Evolutionary conservation across 257 asterid genomes (phyloP), one percentile per base, ranked within the genome.

Genomic region (Salvia splendens): DNA sequence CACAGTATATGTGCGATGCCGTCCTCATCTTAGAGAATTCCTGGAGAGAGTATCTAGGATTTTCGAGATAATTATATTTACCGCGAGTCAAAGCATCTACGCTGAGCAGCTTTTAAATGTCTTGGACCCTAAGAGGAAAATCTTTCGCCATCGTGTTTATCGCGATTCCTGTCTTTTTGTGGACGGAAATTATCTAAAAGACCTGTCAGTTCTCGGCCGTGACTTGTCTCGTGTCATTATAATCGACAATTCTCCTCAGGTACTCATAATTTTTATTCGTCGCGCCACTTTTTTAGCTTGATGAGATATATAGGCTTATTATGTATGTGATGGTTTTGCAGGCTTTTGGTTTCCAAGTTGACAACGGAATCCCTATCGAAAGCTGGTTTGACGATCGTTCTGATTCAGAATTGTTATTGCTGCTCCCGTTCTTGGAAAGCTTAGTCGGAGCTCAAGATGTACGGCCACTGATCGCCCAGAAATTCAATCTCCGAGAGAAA

Each of bases 291-390:
- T 24, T 24, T 24, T 24, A 24, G 30, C 30, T 24, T 24, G 30
- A 24, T 24, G 30, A 24, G 30, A 24, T 24, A 24, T 24, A 24
- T 24, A 24, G 30, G 30, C 30, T 24, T 24, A 24, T 24, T 24
- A 24, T 24, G 30, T 24, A 1, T 24, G 41, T 1, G 20, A 33
- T 65, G 20, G 7, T 45, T 40, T 38, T 69, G 32, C 89, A 94
- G 99, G 99, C 95, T 14, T 94, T 94, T 63, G 99, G 99, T 6
- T 94, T 94, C 82, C 99, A 94, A 83, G 92, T 94, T 77, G 99
- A 94, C 84, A 94, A 91, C 51, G 99, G 99, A 42, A 86, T 94
- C 76, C 99, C 99, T 1, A 94, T 94, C 0, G 96, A 94, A 63
- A 94, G 97, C 84, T 94, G 99, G 99, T 94, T 88, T 12, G 96